phyloP scores from a whole-genome alignment of 1,139 yeast genomes.

The Yamadazyma songkhlaensis region DNA sequence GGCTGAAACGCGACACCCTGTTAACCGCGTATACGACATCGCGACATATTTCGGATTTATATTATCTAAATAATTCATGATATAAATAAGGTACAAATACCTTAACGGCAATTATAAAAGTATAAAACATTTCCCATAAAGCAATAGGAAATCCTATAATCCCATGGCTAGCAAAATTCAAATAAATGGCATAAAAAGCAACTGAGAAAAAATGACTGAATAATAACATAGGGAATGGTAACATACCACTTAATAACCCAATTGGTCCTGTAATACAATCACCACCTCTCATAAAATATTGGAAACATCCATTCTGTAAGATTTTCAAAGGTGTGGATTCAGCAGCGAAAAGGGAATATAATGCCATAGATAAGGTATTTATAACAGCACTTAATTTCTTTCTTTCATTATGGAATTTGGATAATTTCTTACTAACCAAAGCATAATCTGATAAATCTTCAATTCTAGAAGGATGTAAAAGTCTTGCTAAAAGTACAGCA shows the following conservation, averaged over 20 bases:
- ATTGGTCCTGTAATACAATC: conserved; percentile 76
- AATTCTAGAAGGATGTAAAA: conserved; percentile 56
- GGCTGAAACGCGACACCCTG: not conserved
- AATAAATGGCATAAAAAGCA: conserved; percentile 76
- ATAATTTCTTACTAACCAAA: conserved; percentile 51
- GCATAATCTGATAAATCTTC: conserved; percentile 60
- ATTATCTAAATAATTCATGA: conserved; percentile 34
- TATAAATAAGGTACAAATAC: conserved; percentile 78
- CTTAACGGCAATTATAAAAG: conserved; percentile 68
- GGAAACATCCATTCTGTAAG: conserved; percentile 86
- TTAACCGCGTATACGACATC: too few relatives aligned
- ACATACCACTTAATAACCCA: conserved; percentile 77
- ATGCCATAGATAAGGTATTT: conserved; percentile 86
- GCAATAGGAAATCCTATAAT: conserved; percentile 70
- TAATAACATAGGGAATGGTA: conserved; percentile 69
- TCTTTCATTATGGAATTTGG: conserved; percentile 71
- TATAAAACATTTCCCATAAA: conserved; percentile 62
- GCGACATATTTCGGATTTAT: too few relatives aligned
- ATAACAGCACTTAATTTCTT: conserved; percentile 80
- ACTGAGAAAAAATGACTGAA: conserved; percentile 88
- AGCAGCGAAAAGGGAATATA: conserved; percentile 89
- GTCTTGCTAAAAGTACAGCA: conserved; percentile 62
- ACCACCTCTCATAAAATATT: conserved; percentile 83
- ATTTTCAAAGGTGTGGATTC: conserved; percentile 61
- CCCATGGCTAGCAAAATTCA: conserved; percentile 69